Conservation (phyloP, 768 basidiomycete species). For the Kondoa subrosea region DNA sequence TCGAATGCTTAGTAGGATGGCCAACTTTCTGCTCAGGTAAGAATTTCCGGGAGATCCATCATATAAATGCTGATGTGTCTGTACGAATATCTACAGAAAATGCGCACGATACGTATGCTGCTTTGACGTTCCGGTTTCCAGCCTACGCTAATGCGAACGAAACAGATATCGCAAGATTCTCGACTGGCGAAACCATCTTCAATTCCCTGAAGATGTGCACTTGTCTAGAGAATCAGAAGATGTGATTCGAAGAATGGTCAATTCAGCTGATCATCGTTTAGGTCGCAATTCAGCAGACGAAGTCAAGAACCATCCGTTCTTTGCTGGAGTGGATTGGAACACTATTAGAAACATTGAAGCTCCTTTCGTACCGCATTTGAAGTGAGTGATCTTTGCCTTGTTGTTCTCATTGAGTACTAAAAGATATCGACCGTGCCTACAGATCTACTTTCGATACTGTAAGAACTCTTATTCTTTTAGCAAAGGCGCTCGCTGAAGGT, state of each 20-base stretch:
- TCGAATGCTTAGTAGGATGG: constrained; percentile 92
- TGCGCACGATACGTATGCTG: constrained; percentile 93
- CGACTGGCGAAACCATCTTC: constrained; percentile 72
- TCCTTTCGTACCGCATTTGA: constrained; percentile 84
- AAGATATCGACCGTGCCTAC: too few species aligned
- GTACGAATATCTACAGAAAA: constrained; percentile 62
- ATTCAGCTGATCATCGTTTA: constrained; percentile 60
- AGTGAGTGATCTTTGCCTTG: constrained; percentile 13
- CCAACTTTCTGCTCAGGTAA: constrained; percentile 40
- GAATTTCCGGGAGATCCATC: not conserved
- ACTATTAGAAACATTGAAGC: constrained; percentile 73
- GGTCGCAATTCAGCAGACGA: constrained; percentile 46
- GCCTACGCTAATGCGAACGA: not conserved
- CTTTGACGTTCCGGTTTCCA: constrained; percentile 70
- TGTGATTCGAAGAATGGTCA: constrained; percentile 59
- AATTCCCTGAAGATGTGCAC: constrained; percentile 86
- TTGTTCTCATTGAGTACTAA: not conserved
- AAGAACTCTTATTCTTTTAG: not conserved
- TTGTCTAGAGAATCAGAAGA: constrained; percentile 82
- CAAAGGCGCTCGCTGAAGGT: constrained; percentile 30
- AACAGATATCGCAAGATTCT: constrained; percentile 74
- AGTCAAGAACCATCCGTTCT: constrained; percentile 81
- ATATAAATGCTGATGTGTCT: constrained; percentile 39
- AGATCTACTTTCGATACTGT: constrained; percentile 4
- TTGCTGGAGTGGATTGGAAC: constrained; percentile 85